Evolutionary conservation across 2,329 filamentous ascomycete species (phyloP), one percentile per base, ranked within the genome.

Genomic region (Microdochium paspali): DNA sequence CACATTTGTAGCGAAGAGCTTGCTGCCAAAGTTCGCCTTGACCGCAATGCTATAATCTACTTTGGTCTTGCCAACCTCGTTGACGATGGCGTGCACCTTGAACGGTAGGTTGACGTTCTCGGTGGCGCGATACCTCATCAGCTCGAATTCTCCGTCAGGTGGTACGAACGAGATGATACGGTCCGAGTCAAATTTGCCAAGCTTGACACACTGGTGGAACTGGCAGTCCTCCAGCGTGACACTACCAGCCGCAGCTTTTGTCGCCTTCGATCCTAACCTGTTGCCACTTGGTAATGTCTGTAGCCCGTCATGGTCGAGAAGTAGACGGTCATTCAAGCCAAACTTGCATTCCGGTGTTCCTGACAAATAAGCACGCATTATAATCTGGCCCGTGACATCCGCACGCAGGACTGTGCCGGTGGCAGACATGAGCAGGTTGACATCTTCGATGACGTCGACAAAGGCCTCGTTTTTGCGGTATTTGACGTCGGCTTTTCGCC

Each of bases 381-480:
- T 81, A 60, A 98, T 98, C 64, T 97, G 90, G 46, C 93, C 93
- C 46, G 89, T 95, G 46, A 98, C 93, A 61, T 98, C 93, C 53
- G 93, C 93, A 54, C 93, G 87, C 12, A 98, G 79, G 24, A 98
- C 90, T 21, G 90, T 91, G 25, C 93, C 93, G 0, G 90, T 93
- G 5, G 93, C 93, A n/a, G 91, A 97, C 87, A 98, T 96, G 61
- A 98, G 84, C 50, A 98, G 79, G 67, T 98, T 98, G 60, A 98
- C 91, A 62, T 98, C 93, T 68, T 98, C 93, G 61, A 98, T 98
- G 18, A 98, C 93, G 67, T 98, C 93, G 56, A 98, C 93, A 61
- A 98, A 98, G 26, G 93, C 93, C 68, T 98, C 93, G 71, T 98
- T 98, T 72, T 98, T 98, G 66, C 93, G 87, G 71, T 98, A 98